Percentiles rank a stretch among this genome's conserved stretches.
Evolutionary conservation across 2,329 filamentous ascomycete species (phyloP).

Genomic region (Laburnicola sp.): DNA sequence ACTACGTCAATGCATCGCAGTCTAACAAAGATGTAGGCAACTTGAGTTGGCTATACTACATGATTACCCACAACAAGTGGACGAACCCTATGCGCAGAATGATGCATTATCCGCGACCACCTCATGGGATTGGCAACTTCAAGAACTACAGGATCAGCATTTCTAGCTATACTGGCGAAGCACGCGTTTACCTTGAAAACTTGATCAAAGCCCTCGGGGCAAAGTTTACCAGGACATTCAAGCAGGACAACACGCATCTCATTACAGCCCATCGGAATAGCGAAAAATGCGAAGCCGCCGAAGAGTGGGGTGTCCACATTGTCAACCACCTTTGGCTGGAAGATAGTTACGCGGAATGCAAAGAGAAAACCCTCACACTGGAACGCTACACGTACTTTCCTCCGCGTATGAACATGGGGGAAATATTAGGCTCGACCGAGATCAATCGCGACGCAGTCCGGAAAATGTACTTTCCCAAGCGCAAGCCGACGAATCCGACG

Average conservation of each 20-base stretch:
- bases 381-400: conserved; percentile 85
- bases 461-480: conserved; percentile 62
- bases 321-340: conserved; percentile 97
- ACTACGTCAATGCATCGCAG: conserved; percentile 77
- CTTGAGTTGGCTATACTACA: conserved; percentile 87
- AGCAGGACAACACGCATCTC: conserved; percentile 91
- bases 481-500: conserved; percentile 31
- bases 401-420: conserved; percentile 83
- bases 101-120: conserved; percentile 86
- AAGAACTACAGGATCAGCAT: conserved; percentile 76
- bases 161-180: conserved; percentile 95
- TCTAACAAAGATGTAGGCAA: conserved; percentile 84
- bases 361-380: conserved; percentile 71
- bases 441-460: conserved; percentile 75
- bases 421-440: conserved; percentile 86
- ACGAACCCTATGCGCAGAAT: conserved; percentile 80
- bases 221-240: conserved; percentile 92
- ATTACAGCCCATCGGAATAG: conserved; percentile 87
- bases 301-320: conserved; percentile 88
- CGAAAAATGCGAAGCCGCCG: conserved; percentile 90
- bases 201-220: conserved; percentile 82
- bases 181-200: conserved; percentile 90
- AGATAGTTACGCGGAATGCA: conserved; percentile 91
- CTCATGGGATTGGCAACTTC: conserved; percentile 78
- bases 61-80: conserved; percentile 88